Evolutionary conservation across 257 asterid species (phyloP), one percentile per base, ranked within the genome.

Genomic region (Galeopsis tetrahit): DNA sequence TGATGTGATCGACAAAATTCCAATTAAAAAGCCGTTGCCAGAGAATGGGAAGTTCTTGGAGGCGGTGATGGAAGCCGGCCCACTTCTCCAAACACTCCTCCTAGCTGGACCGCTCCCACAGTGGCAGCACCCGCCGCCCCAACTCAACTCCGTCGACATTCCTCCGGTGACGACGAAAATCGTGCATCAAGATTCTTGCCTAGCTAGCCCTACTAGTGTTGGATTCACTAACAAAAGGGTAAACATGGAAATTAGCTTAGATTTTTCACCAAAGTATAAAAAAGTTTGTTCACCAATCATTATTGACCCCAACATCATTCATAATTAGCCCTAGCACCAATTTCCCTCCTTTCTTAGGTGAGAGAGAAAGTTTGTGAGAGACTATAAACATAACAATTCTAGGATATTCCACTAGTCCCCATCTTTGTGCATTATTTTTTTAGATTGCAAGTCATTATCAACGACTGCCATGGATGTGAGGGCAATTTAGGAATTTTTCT

Each of bases 111-210:
- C 99, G 8, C 96, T 95, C 2, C 98, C 98, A 38, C 96, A 84
- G 78, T 92, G 98, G 98, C 99, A 90, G 73, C 96, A 88, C 61
- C 99, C 99, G 14, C 99, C 99, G 0, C 99, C 99, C 3, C 92
- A 89, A 43, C 95, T 95, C 49, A 91, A 80, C 85, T 80, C 99
- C 51, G 66, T 79, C 1, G 97, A 94, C 79, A 94, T 94, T 42
- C 99, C 99, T 28, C 97, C 92, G 15, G 98, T 94, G 75, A 83
- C 62, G 21, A 73, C 85, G 2, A 71, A 63, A 48, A 71, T 79
- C 6, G 67, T 72, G 59, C 82, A 56, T 56, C 92, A 81, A 57
- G 90, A 85, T 68, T 86, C 93, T 21, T 71, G 83, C 77, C 76
- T 77, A 36, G 46, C 81, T 64, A 75, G 84, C 58, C 78, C 82